Evolutionary conservation across 2,329 filamentous ascomycete species (phyloP), one percentile per base, ranked within the genome.

Genomic region (Dactylonectria estremocensis): DNA sequence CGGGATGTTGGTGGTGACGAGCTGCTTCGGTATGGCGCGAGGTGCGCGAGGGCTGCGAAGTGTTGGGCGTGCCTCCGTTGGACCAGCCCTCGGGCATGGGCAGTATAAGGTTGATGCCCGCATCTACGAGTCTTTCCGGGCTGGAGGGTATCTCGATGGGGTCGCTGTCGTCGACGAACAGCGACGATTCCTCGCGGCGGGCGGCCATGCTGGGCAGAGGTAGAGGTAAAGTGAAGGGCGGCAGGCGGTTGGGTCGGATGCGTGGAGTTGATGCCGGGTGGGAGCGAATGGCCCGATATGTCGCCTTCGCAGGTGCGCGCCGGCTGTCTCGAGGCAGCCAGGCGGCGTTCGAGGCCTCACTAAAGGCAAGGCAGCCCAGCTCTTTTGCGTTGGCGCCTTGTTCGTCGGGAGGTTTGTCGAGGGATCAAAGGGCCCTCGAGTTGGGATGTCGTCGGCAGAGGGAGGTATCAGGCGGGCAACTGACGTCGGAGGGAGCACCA

Each of bases 101-200:
- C 8, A 74, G 71, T 31, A 70, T 68, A n/a, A 73, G 58, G 24
- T 65, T 62, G 61, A 64, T 49, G 48, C 49, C 64, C 49, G 55
- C 20, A 28, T 33, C 56, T 20, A 28, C 59, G 2, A 55, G 57
- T 5, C 45, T 43, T 20, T 5, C 58, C 52, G 16, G 33, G 46
- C 45, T 57, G 54, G 63, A 50, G n/a, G 54, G 50, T 3, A 76
- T 22, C 40, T 71, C 69, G 10, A 74, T 46, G 9, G 73, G 28
- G 7, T 74, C 70, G 13, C 72, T 66, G 14, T 74, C 72, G 22
- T 64, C 64, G 33, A 75, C 56, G 46, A 74, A 52, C n/a, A 75
- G 55, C 40, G 69, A 68, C 40, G 69, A 68, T 20, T 71, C 68
- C 11, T 74, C 70, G 35, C 69, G 67, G 46, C 58, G 53, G 18